Conservation (phyloP, 768 basidiomycete genomes). For the Boletus rex-veris region DNA sequence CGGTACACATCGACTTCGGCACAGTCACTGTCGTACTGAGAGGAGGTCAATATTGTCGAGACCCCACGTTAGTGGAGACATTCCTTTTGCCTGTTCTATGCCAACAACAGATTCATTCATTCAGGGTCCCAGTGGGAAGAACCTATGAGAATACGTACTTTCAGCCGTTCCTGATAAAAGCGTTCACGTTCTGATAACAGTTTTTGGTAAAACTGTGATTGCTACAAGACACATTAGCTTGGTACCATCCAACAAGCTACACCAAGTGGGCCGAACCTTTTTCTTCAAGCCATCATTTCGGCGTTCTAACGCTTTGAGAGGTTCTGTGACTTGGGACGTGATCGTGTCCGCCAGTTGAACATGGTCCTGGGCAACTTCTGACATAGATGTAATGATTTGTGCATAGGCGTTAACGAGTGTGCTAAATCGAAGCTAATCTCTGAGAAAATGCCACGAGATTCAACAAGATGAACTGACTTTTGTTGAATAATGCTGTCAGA, state of each 20-base stretch:
- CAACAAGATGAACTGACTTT: conserved; percentile 42
- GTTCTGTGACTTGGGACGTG: conserved; percentile 57
- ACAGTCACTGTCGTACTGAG: conserved; percentile 79
- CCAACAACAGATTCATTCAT: conserved; percentile 2
- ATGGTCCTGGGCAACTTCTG: conserved; percentile 65
- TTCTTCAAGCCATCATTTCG: conserved; percentile 65
- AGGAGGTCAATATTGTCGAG: conserved; percentile 7
- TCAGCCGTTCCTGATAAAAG: conserved; percentile 61
- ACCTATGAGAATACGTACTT: conserved; percentile 42
- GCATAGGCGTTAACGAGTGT: conserved; percentile 71
- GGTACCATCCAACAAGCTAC: not conserved
- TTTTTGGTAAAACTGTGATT: conserved; percentile 69
- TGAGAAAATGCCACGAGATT: conserved; percentile 8
- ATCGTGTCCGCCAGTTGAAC: conserved; percentile 61
- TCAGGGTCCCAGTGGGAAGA: not conserved
- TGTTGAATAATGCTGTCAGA: conserved; percentile 48
- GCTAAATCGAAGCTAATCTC: conserved; percentile 37
- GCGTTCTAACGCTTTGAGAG: conserved; percentile 55
- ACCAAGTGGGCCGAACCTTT: conserved; percentile 42
- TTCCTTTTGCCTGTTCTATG: conserved; percentile 34
- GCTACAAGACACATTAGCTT: conserved; percentile 40
- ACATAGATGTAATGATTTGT: conserved; percentile 60
- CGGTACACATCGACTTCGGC: conserved; percentile 65
- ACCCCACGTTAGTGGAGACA: not conserved
- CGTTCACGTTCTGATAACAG: conserved; percentile 68